Percentiles rank a stretch among this genome's conserved stretches.
These are phyloP conservation scores for Gossypium bickii DNA, from an alignment of 345 rosid genomes.

Conservation along the genomic window DNA sequence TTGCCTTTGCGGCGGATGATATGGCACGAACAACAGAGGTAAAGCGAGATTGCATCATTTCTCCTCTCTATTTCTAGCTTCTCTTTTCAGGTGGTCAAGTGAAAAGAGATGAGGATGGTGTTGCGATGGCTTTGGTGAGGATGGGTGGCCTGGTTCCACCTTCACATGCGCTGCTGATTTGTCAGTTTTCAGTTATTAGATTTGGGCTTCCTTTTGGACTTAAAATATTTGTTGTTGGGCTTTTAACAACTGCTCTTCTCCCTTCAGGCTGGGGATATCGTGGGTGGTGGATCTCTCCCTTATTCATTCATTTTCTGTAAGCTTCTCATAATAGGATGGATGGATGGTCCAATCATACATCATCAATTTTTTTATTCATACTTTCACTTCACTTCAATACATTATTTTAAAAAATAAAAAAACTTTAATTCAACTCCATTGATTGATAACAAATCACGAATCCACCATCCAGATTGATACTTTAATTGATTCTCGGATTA, in stretches of 20 bases:
- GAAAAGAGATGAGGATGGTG: background rate
- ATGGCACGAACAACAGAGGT: constrained; percentile 30
- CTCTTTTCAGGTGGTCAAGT: background rate
- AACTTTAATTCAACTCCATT: too few species aligned
- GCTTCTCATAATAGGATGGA: too few species aligned
- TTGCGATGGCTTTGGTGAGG: too few species aligned
- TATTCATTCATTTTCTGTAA: too few species aligned
- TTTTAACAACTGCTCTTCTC: background rate
- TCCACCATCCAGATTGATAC: rapidly evolving
- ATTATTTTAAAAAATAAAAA: too few species aligned
- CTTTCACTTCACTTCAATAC: too few species aligned
- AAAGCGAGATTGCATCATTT: constrained; percentile 15
- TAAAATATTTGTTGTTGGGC: background rate
- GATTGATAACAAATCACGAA: too few species aligned
- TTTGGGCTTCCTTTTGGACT: background rate
- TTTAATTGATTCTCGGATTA: too few species aligned
- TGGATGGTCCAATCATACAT: too few species aligned
- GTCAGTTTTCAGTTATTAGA: background rate
- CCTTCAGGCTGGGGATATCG: too few species aligned
- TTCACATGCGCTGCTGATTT: background rate
- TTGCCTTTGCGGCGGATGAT: constrained; percentile 20
- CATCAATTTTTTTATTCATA: too few species aligned
- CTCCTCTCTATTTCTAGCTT: background rate
- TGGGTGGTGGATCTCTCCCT: too few species aligned
- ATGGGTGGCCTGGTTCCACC: background rate